Conservation (phyloP, 805 yeast species). For the Lipomyces kockii region DNA sequence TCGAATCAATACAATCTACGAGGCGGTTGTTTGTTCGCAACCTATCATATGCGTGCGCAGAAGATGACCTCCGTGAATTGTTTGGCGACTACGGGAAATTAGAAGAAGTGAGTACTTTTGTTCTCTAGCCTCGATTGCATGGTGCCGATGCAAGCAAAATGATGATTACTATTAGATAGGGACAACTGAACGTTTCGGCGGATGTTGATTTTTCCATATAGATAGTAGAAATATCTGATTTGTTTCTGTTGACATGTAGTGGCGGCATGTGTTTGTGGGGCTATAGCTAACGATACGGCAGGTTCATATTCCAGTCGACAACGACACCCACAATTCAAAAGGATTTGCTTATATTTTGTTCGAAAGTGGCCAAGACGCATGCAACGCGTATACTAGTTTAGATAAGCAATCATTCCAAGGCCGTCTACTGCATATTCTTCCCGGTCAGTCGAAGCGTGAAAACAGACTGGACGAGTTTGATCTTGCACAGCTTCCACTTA, state of each 20-base stretch:
- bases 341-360: constrained; percentile 90
- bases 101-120: constrained; percentile 55
- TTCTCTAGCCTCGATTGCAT: background rate
- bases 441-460: constrained; percentile 80
- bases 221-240: constrained; percentile 37
- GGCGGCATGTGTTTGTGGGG: background rate
- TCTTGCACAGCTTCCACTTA: constrained; percentile 84
- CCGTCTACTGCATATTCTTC: constrained; percentile 83
- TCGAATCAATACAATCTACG: constrained; percentile 56
- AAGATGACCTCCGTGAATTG: constrained; percentile 70
- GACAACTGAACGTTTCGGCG: constrained; percentile 39
- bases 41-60: constrained; percentile 76
- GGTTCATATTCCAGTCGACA: constrained; percentile 89
- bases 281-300: constrained; percentile 10
- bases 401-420: constrained; percentile 96
- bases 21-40: constrained; percentile 89
- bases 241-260: background rate
- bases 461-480: constrained; percentile 90
- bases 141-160: background rate
- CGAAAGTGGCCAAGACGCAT: constrained; percentile 70
- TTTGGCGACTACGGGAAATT: constrained; percentile 72
- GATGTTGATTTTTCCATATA: constrained; percentile 36
- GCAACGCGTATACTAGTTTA: constrained; percentile 68
- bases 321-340: constrained; percentile 86
- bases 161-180: constrained; percentile 39